Conservation (phyloP, 106 monocot species). For the Gastrodia elata region DNA sequence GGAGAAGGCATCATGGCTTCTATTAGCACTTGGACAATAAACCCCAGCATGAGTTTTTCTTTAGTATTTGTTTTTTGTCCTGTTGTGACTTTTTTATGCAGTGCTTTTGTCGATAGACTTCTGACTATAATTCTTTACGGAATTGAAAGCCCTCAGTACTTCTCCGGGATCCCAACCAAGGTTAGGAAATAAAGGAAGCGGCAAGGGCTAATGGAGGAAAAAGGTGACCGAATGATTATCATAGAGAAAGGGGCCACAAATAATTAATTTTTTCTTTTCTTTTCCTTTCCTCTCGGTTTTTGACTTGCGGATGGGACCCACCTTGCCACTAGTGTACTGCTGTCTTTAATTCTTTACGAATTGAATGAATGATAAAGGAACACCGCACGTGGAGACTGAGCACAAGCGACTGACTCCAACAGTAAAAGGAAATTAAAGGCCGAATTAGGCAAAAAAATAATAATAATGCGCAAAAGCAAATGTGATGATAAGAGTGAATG, state of each 20-base stretch:
- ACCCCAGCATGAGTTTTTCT: too few species aligned
- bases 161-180: conserved; percentile 1
- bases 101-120: too few species aligned
- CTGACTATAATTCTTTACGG: not conserved
- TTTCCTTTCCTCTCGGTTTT: conserved; percentile 13
- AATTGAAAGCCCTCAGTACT: not conserved
- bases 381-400: conserved; percentile 79
- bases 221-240: conserved; percentile 23
- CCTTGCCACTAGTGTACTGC: conserved; percentile 11
- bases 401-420: conserved; percentile 35
- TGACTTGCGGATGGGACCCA: conserved; percentile 18
- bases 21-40: too few species aligned
- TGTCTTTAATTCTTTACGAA: conserved; percentile 30
- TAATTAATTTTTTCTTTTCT: conserved; percentile 12
- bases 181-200: not conserved
- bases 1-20: too few species aligned
- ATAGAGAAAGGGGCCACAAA: conserved; percentile 5
- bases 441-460: not conserved
- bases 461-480: not conserved
- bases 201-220: conserved; percentile 7
- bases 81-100: too few species aligned
- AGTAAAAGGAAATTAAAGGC: conserved; percentile 14
- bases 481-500: too few species aligned
- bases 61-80: too few species aligned
- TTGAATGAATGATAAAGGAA: conserved; percentile 59